These are phyloP conservation scores for Hemerocallis citrina DNA, from an alignment of 106 monocot genomes.

Conservation along the genomic window DNA sequence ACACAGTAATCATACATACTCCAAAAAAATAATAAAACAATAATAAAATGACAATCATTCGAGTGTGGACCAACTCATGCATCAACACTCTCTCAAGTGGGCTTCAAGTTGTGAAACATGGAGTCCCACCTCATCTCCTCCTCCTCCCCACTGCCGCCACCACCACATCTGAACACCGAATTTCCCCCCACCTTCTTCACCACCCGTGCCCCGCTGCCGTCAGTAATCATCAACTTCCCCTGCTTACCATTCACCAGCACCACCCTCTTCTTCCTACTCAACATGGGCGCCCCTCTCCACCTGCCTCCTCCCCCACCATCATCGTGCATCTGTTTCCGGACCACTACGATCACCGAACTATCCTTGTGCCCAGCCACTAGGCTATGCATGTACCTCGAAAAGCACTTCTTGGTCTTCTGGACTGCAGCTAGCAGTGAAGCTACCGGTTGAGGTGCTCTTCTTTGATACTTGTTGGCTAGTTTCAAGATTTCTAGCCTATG, in stretches of 20 bases:
- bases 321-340: background rate
- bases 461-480: slow-evolving; percentile 22
- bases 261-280: slow-evolving; percentile 13
- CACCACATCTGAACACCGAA: background rate
- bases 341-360: slow-evolving; percentile 8
- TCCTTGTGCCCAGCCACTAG: background rate
- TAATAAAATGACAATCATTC: no score
- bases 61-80: no score
- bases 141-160: background rate
- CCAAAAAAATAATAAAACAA: no score
- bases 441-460: background rate
- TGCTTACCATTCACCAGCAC: background rate
- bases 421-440: slow-evolving; percentile 10
- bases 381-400: slow-evolving; percentile 11
- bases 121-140: slow-evolving; percentile 42
- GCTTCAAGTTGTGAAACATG: slow-evolving; percentile 52
- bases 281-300: background rate
- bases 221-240: slow-evolving; percentile 18
- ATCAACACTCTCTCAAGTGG: slow-evolving; percentile 35
- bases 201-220: no score
- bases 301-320: background rate
- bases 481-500: slow-evolving; percentile 55
- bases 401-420: slow-evolving; percentile 14
- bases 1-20: no score
- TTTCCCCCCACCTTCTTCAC: no score